These are phyloP conservation scores for Lodderomyces jiufengensis DNA, from an alignment of 1,139 yeast genomes.

Conservation along the genomic window DNA sequence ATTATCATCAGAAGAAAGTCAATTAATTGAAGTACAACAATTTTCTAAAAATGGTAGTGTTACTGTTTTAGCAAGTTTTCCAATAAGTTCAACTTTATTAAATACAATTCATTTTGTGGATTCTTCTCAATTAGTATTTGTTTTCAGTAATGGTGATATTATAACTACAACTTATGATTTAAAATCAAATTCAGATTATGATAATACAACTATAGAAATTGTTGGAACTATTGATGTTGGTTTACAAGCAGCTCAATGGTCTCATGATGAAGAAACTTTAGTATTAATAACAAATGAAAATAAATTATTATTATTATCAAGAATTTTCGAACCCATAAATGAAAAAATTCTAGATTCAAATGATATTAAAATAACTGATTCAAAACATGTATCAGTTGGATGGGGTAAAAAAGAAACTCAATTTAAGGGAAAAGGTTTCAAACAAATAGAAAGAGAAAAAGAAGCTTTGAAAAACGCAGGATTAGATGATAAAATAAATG, in stretches of 20 bases:
- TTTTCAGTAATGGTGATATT: slow-evolving; percentile 68
- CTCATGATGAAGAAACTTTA: slow-evolving; percentile 86
- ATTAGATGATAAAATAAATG: slow-evolving; percentile 47
- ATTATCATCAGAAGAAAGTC: slow-evolving; percentile 58
- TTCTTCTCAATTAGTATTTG: slow-evolving; percentile 54
- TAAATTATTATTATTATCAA: slow-evolving; percentile 63
- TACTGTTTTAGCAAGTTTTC: slow-evolving; percentile 55
- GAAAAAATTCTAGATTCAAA: slow-evolving; percentile 57
- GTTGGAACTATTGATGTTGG: slow-evolving; percentile 86
- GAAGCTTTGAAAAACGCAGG: slow-evolving; percentile 66
- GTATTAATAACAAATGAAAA: slow-evolving; percentile 63
- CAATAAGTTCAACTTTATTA: slow-evolving; percentile 31
- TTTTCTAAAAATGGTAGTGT: slow-evolving; percentile 57
- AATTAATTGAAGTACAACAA: slow-evolving; percentile 48
- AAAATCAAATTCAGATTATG: slow-evolving; percentile 42
- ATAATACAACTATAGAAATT: slow-evolving; percentile 59
- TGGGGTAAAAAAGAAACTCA: slow-evolving; percentile 99
- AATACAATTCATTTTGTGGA: slow-evolving; percentile 68
- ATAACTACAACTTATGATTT: slow-evolving; percentile 61
- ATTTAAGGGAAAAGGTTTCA: slow-evolving; percentile 90
- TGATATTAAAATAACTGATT: slow-evolving; percentile 58
- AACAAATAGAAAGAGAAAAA: slow-evolving; percentile 67
- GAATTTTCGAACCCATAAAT: slow-evolving; percentile 75
- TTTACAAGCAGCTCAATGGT: slow-evolving; percentile 75
- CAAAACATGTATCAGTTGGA: slow-evolving; percentile 92